Conservation (phyloP, 2,329 filamentous ascomycete species). For the Pseudonectria buxi region DNA sequence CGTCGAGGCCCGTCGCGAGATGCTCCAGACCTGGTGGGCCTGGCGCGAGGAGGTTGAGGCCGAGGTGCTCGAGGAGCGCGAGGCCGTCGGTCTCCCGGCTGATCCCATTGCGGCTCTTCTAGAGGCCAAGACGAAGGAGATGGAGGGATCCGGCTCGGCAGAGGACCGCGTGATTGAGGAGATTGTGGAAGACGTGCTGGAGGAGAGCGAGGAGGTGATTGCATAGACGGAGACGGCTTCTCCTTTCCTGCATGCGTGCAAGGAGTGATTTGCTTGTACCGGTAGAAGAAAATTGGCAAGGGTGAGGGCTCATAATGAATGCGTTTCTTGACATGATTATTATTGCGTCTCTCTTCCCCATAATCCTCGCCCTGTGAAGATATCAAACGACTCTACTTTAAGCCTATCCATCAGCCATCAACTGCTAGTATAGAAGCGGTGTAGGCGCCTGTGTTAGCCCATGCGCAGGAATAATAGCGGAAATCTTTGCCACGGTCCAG, state of each 20-base stretch:
- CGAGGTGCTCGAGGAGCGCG: constrained; percentile 66
- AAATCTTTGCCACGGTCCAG: too few species aligned
- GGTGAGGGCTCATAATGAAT: constrained; percentile 30
- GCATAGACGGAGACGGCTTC: constrained; percentile 22
- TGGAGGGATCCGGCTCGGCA: constrained; percentile 50
- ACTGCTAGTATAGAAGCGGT: too few species aligned
- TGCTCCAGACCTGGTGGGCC: constrained; percentile 81
- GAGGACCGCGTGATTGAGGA: constrained; percentile 81
- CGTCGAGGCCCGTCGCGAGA: constrained; percentile 74
- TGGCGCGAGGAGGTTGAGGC: constrained; percentile 72
- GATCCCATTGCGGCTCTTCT: constrained; percentile 57
- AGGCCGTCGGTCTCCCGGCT: constrained; percentile 57
- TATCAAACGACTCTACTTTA: too few species aligned
- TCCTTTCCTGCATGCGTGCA: constrained; percentile 23
- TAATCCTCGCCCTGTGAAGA: too few species aligned
- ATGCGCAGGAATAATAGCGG: too few species aligned
- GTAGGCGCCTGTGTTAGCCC: too few species aligned
- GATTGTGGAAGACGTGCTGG: constrained; percentile 73
- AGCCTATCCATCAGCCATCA: too few species aligned
- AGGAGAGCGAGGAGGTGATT: constrained; percentile 78
- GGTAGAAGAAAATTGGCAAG: constrained; percentile 26
- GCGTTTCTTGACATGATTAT: constrained; percentile 2
- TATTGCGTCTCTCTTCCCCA: not conserved
- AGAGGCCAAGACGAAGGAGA: constrained; percentile 46
- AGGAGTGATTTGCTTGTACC: constrained; percentile 27